Evolutionary conservation across 2,329 filamentous ascomycete genomes (phyloP), one percentile per base, ranked within the genome.

Genomic region (Xylariaceae sp.): DNA sequence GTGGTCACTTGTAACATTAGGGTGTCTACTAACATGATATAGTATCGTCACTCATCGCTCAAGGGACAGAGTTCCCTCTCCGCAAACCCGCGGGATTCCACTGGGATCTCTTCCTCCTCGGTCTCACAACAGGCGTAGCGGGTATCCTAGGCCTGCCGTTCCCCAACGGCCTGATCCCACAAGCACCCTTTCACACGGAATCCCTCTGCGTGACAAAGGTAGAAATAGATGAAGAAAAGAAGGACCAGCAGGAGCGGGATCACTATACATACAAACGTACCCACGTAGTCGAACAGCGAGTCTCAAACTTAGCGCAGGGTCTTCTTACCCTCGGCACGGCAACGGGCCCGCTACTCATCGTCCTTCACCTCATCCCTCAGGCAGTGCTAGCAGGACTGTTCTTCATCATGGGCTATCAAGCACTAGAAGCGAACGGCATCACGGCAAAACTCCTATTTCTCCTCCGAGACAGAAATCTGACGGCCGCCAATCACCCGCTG

Each of bases 331-430:
- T 92, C 5, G 86, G 86, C 40, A 90, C 88, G 51, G 91, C 91
- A 86, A 80, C 82, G 1, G 84, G 85, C 0, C 88, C 88, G 0
- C 73, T 92, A 2, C 78, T 92, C 1, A 71, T 84, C 17, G 86
- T 90, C 14, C 73, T 92, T 10, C 85, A 90, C 60, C 77, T 90
- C 10, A 88, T 92, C 57, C 89, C 88, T 0, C 87, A 90, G 62
- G 87, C 84, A 52, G 87, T 91, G 1, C 78, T 92, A 48, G 88
- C 87, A 0, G 88, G 88, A 0, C 76, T 92, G 22, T 92, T 92
- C 75, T 91, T 91, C 69, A 80, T 90, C 64, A 91, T 92, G 88
- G 88, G 87, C 39, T 76, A 89, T 52, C 86, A 91, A 69, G 87
- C 87, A 3, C 80, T 92, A 31, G 78, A 84, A 62, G 84, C 72